Evolutionary conservation across 768 basidiomycete genomes (phyloP), one percentile per base, ranked within the genome.

Genomic region (Guyanaporus albipodus): DNA sequence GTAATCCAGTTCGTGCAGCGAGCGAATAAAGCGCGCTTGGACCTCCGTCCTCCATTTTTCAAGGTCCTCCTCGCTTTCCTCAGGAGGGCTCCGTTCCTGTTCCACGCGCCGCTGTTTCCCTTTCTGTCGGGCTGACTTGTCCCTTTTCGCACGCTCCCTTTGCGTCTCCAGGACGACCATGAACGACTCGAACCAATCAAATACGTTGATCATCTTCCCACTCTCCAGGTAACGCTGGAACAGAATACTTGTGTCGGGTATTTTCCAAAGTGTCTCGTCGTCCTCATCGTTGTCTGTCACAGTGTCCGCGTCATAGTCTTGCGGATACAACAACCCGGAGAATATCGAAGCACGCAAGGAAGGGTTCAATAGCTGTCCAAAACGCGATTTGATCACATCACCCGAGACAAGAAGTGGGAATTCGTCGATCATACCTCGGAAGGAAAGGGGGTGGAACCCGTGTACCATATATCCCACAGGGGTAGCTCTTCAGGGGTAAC

Each of bases 181-280:
- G 62, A 92, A 93, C 19, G 84, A 77, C 54, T 87, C 82, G 57
- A 82, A 91, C 91, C 89, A 91, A 63, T 93, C 91, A 61, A 87
- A 91, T 2, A 90, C 76, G 59, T 92, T 92, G 65, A 92, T 80
- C 78, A 86, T 77, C 67, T 76, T 83, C 36, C 87, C 87, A 38
- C 85, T 85, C 56, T 90, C 83, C 34, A 83, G 72, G 66, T 90
- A 92, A 18, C 87, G 75, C 38, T 70, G 70, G 69, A 91, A 88
- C 12, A 91, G 69, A 47, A 91, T 85, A 55, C 79, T 83, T 2
- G 79, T 83, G 55, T 92, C 90, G 0, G 87, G 83, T 33, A 86
- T 73, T 37, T 76, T 70, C 71, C 73, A 77, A 6, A 82, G 56
- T 2, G 64, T 47, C 15, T 65, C 61, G 0, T 60, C 61, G 24